Base-by-base conservation (phyloP, 2,329 filamentous ascomycete genomes). In the Cladophialophora immunda region DNA sequence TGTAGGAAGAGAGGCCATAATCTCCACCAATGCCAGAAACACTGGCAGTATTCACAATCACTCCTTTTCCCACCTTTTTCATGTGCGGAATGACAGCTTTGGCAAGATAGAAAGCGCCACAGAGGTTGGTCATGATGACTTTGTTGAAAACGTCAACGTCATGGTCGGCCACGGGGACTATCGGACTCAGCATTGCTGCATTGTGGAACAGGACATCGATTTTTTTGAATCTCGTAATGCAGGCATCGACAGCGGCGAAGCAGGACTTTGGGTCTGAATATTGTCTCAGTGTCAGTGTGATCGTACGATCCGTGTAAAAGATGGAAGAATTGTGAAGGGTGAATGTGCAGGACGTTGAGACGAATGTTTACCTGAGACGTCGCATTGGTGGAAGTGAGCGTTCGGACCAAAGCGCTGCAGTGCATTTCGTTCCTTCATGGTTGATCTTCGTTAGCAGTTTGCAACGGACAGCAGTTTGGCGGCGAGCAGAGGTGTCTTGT, bases 51-150 rank as follows among this genome's bases (percentile, higher is more conserved):
- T 63, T 67, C 15, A 67, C 64, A 34, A 67, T 67, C n/a, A 63
- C 59, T n/a, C 64, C 64, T 22, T 67, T 67, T 59, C 59, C 59
- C 4, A 9, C 19, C 32, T 22, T 54, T 34, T 63, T 63, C 64
- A 67, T 67, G 41, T 67, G 59, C 22, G 64, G 64, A 50, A 67
- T 63, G 5, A 55, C 55, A 27, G 54, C 64, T 27, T 59, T 62
- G 45, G 64, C 64, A 2, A 67, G 59, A 29, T 67, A 67, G n/a
- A 67, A 67, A 2, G 59, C 54, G 19, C 59, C 59, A 47, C 64
- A 67, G 29, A 67, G 54, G 36, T 67, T 63, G 59, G 64, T 67
- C 41, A 59, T 63, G 64, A 67, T 67, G 64, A 67, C 64, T 34
- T 67, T 59, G 19, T 67, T 58, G 54, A 67, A 67, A 41, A 58